These are phyloP conservation scores for Kitagawia praeruptora DNA, from an alignment of 129 eudicot species.

Conservation along the genomic window DNA sequence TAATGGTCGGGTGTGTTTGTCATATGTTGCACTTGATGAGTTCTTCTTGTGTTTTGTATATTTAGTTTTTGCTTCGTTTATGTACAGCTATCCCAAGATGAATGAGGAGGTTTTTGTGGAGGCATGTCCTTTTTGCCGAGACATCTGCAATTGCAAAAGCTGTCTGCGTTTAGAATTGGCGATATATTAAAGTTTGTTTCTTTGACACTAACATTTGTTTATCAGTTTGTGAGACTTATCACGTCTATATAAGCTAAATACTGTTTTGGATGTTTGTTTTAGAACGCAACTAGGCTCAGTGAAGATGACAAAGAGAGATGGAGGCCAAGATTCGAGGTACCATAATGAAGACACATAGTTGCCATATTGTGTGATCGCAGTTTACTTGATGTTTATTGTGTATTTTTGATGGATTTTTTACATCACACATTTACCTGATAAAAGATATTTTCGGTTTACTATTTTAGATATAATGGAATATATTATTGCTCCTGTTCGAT, in stretches of 20 bases:
- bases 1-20: background rate
- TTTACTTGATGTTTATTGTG: background rate
- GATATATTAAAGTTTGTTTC: background rate
- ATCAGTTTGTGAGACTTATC: background rate
- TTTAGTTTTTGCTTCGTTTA: background rate
- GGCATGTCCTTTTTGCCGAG: background rate
- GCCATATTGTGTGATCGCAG: background rate
- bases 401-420: background rate
- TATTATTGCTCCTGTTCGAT: background rate
- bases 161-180: background rate
- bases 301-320: constrained; percentile 19
- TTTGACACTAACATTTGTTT: background rate
- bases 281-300: background rate
- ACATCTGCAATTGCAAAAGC: background rate
- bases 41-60: background rate
- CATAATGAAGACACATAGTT: background rate
- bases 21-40: background rate
- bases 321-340: constrained; percentile 77
- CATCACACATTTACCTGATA: background rate
- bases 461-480: background rate
- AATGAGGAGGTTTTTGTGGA: background rate
- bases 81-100: background rate
- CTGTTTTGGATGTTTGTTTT: background rate
- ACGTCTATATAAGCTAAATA: background rate
- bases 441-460: background rate